Evolutionary conservation across 1,139 yeast species (phyloP).

Genomic region (Protomyces pachydermus): DNA sequence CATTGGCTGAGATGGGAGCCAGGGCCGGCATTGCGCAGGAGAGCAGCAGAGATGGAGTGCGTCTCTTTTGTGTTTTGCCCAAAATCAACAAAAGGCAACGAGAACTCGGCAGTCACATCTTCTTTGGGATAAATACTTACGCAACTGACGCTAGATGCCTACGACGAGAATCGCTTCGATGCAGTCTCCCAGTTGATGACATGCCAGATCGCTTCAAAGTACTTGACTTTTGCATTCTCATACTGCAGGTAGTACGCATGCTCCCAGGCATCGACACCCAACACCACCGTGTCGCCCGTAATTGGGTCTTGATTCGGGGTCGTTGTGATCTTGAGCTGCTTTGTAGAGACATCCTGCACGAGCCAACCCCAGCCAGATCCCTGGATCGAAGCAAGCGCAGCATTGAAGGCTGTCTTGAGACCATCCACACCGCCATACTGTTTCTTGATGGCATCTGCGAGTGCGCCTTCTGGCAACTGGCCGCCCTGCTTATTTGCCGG

Average conservation of each 20-base stretch:
- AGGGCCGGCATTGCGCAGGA: background rate
- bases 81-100: background rate
- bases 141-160: background rate
- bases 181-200: slow-evolving; percentile 97
- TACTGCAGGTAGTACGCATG: slow-evolving; percentile 96
- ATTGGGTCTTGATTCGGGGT: slow-evolving; percentile 86
- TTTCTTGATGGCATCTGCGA: slow-evolving; percentile 57
- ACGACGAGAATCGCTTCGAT: slow-evolving; percentile 54
- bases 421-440: slow-evolving; percentile 77
- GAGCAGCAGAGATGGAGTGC: background rate
- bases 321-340: slow-evolving; percentile 76
- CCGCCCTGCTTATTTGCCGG: slow-evolving; percentile 84
- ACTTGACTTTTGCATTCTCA: slow-evolving; percentile 88
- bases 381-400: slow-evolving; percentile 80
- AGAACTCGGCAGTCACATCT: background rate
- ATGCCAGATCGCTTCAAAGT: slow-evolving; percentile 95
- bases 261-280: slow-evolving; percentile 98
- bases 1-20: background rate
- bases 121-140: background rate
- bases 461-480: slow-evolving; percentile 59
- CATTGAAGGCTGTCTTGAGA: slow-evolving; percentile 62
- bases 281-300: slow-evolving; percentile 65
- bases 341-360: slow-evolving; percentile 79
- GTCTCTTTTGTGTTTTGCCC: background rate
- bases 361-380: slow-evolving; percentile 99